Evolutionary conservation across 257 asterid species (phyloP), one percentile per base, ranked within the genome.

Genomic region (Jaltomata sinuosa): DNA sequence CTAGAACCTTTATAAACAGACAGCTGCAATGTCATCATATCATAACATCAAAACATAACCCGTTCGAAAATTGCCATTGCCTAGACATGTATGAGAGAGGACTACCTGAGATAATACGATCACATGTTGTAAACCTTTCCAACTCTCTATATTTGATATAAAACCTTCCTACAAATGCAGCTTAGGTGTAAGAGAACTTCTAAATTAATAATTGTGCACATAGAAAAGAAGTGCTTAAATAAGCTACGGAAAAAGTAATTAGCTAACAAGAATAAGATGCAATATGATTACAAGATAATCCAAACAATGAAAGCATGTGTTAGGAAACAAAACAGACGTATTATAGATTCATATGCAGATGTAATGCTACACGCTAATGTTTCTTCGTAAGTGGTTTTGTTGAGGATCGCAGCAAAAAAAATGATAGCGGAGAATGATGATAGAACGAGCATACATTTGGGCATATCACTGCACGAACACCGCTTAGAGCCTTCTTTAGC

Each of bases 91-190:
- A 67, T 12, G 86, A 80, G 85, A 65, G 79, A 86, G 57, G 38
- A 61, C 82, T 91, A 96, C 98, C 98, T 94, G 98, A 85, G 98
- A 96, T 82, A 96, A 89, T 67, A 94, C 89, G 87, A 94, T 90
- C 87, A 96, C 93, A 45, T 94, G 98, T 52, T 93, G 91, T 83
- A 94, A 74, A 21, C 99, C 98, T 86, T 93, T 93, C 98, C 95
- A 96, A 87, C 90, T 91, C 71, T 92, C 95, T n/a, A 90, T 22
- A 80, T 87, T 88, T 68, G 89, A 86, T 69, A 93, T 29, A 84
- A 89, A 90, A 81, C 98, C 98, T 87, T 93, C 99, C 98, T 96
- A 83, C 22, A 81, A 27, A 72, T 80, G 54, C 38, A 61, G 38
- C 22, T 68, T 29, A 71, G 19, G 34, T 79, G 55, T 29, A 84